Base-by-base conservation (phyloP, 192 early-diverging fungal genomes). In the Backusella westeae region DNA sequence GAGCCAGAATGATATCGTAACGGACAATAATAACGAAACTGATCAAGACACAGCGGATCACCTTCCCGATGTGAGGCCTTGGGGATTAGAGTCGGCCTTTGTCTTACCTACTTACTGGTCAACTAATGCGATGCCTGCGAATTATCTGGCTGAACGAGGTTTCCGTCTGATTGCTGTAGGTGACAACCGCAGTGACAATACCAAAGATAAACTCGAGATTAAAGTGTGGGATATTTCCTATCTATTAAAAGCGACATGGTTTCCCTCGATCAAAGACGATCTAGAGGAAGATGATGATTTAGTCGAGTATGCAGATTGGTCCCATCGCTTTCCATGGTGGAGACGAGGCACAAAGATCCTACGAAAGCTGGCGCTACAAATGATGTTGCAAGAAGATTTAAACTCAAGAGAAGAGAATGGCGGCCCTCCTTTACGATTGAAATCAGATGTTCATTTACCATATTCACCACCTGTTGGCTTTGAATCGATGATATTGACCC, bases 171-270 rank as follows among this genome's bases (percentile, higher is more conserved):
- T 79, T 36, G 78, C 73, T 9, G 78, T 79, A 34, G 78, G 78
- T 15, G 78, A 79, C 49, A 78, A 71, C 38, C 76, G 75, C 17
- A 69, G 49, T 15, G 77, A 78, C 36, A 41, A 69, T 69, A 23
- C 38, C 4, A 73, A 66, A 65, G 78, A 75, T 32, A 73, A 75
- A n/a, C 59, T 79, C 6, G 73, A 73, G 29, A 79, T 79, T 23
- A 73, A 75, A 49, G 78, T 79, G 14, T 79, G 78, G 78, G 78
- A 79, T 69, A 79, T 79, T 17, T 44, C 67, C 21, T 41, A 79
- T 32, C 21, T 79, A 1, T 35, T 79, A n/a, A 74, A 34, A 19
- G 73, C 74, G 3, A 49, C 53, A 32, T 76, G 75, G 75, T 8
- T 71, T 23, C 75, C 75, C 3, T 41, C 69, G 15, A 19, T 69